A percentile compares a stretch with the other conserved stretches of the same genome.
These are phyloP conservation scores for Pleodorina starrii DNA, from an alignment of 139 green algal genomes.

Conservation along the genomic window DNA sequence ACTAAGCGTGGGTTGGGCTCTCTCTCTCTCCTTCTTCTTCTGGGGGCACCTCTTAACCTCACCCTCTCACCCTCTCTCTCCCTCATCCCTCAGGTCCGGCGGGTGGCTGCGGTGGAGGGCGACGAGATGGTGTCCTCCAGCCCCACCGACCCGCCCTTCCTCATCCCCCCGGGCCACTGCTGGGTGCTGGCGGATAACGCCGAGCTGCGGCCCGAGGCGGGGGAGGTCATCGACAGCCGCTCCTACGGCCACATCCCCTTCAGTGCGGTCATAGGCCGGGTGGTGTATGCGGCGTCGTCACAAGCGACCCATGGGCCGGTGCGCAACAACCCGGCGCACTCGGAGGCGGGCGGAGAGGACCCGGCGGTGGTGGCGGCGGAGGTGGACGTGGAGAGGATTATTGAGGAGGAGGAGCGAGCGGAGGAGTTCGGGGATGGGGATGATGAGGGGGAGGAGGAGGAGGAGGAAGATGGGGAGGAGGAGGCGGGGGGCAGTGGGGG, in stretches of 20 bases:
- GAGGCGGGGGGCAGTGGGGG: not conserved
- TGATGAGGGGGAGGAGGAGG: not conserved
- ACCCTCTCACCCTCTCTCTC: not conserved
- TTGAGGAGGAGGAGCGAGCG: not conserved
- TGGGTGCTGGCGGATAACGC: conserved; percentile 91
- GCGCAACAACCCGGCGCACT: conserved; percentile 38
- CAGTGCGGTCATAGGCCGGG: conserved; percentile 56
- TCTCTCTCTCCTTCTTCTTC: too few relatives aligned
- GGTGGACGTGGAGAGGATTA: conserved; percentile 25
- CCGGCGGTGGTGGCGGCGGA: conserved; percentile 44
- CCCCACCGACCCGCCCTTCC: conserved; percentile 32
- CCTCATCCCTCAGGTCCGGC: conserved; percentile 70
- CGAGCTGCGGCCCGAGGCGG: conserved; percentile 58
- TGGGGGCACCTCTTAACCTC: not conserved
- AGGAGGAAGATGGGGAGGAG: not conserved
- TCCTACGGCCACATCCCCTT: conserved; percentile 64
- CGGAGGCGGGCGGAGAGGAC: conserved; percentile 22
- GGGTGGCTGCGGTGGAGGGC: conserved; percentile 82
- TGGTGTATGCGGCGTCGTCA: conserved; percentile 55
- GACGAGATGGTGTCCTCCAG: conserved; percentile 77
- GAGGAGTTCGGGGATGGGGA: not conserved
- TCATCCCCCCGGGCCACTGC: conserved; percentile 74
- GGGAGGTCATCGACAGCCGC: conserved; percentile 56
- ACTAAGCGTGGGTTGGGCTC: too few relatives aligned
- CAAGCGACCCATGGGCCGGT: conserved; percentile 22